These are phyloP conservation scores for Fusarium sp. DNA, from an alignment of 2,329 filamentous ascomycete species.

Conservation along the genomic window DNA sequence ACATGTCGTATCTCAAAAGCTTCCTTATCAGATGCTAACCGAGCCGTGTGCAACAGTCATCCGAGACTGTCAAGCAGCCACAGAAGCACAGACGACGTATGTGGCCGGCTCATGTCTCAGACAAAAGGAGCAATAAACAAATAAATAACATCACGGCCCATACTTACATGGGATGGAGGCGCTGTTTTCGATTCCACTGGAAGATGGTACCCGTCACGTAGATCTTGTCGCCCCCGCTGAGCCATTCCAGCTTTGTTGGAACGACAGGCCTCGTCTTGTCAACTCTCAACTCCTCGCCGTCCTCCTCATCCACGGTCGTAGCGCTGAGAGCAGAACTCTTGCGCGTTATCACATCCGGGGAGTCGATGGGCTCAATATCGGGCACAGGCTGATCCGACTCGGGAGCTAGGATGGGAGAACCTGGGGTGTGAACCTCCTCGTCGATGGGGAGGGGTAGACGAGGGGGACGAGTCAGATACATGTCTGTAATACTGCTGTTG, in stretches of 20 bases:
- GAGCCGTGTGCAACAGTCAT: conserved; percentile 34
- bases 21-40: background rate
- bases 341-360: conserved; percentile 59
- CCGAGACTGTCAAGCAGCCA: conserved; percentile 40
- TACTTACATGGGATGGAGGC: conserved; percentile 84
- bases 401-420: conserved; percentile 85
- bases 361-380: conserved; percentile 62
- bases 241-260: conserved; percentile 87
- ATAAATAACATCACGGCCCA: conserved; percentile 2
- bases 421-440: conserved; percentile 87
- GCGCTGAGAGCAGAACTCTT: conserved; percentile 68
- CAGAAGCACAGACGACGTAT: conserved; percentile 39
- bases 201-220: conserved; percentile 98
- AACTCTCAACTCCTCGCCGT: conserved; percentile 77
- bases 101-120: conserved; percentile 38
- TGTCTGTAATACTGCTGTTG: conserved; percentile 68
- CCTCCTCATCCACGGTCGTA: conserved; percentile 77
- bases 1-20: background rate
- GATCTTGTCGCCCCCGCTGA: conserved; percentile 81
- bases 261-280: conserved; percentile 81
- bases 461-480: conserved; percentile 78
- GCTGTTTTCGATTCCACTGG: conserved; percentile 95
- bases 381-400: conserved; percentile 66
- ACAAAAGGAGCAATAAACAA: conserved; percentile 8
- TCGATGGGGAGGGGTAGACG: conserved; percentile 92